Evolutionary conservation across 75 land plant species (phyloP).

Genomic region (Cunninghamia lanceolata): DNA sequence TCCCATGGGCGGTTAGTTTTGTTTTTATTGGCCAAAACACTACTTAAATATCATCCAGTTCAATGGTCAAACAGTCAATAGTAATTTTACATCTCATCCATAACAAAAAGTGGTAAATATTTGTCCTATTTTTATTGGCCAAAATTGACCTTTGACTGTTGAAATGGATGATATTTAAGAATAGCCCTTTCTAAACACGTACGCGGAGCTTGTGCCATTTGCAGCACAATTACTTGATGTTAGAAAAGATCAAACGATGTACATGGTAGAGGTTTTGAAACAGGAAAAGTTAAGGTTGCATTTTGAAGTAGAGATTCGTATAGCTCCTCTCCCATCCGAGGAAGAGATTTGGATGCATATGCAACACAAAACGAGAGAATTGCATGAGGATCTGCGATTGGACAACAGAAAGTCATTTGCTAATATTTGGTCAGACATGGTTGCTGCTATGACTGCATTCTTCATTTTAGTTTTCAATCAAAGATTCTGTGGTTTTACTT

Average conservation of each 20-base stretch:
- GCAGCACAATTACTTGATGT: constrained; percentile 90
- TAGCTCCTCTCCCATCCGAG: constrained; percentile 87
- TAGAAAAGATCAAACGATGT: constrained; percentile 76
- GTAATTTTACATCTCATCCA: no score
- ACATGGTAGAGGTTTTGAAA: constrained; percentile 74
- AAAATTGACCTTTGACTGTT: no score
- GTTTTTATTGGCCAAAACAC: no score
- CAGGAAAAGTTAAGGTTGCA: constrained; percentile 63
- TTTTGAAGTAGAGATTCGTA: constrained; percentile 88
- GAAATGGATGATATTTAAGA: no score
- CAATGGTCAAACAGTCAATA: no score
- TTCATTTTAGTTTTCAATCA: constrained; percentile 74
- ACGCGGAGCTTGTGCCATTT: constrained; percentile 92
- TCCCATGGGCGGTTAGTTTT: constrained; percentile 71
- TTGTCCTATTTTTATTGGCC: no score
- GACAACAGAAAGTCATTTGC: constrained; percentile 90
- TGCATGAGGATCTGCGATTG: constrained; percentile 78
- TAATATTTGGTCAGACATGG: constrained; percentile 88
- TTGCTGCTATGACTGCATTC: constrained; percentile 73
- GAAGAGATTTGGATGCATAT: constrained; percentile 81
- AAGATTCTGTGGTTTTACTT: no score
- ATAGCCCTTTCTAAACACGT: no score
- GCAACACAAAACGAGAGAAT: constrained; percentile 71
- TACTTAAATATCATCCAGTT: no score
- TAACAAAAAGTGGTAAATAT: no score